Conservation (phyloP, 148 eudicot species). For the Agrostemma githago region DNA sequence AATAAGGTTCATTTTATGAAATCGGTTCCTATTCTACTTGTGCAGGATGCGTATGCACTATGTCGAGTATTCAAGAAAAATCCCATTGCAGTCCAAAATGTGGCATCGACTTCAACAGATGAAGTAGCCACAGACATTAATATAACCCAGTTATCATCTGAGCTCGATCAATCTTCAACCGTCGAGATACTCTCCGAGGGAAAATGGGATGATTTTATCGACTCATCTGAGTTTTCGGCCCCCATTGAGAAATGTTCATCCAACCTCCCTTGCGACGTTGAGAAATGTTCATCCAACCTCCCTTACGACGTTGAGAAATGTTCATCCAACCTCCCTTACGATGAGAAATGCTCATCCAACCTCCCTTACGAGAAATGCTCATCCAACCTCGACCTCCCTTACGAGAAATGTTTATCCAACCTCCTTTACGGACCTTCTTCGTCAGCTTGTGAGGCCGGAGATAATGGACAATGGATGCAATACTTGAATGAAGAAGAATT, state of each 20-base stretch:
- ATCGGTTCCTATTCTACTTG: not conserved
- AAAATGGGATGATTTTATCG: slow-evolving; percentile 52
- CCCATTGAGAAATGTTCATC: slow-evolving; percentile 40
- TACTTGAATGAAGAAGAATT: slow-evolving; percentile 67
- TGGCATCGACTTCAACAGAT: slow-evolving; percentile 24
- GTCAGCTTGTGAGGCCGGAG: slow-evolving; percentile 30
- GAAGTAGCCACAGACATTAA: slow-evolving; percentile 21
- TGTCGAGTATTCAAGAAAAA: slow-evolving; percentile 65
- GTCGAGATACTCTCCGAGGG: slow-evolving; percentile 58
- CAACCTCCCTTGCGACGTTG: not conserved
- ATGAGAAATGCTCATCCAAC: too few species aligned
- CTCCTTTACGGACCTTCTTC: slow-evolving; percentile 21
- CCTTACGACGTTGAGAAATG: too few species aligned
- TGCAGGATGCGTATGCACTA: slow-evolving; percentile 60
- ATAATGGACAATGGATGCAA: slow-evolving; percentile 67
- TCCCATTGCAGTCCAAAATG: slow-evolving; percentile 13
- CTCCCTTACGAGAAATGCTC: too few species aligned
- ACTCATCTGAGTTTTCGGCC: slow-evolving; percentile 35
- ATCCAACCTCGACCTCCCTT: too few species aligned
- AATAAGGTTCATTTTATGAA: too few species aligned
- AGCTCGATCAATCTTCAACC: slow-evolving; percentile 59
- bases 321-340: too few species aligned
- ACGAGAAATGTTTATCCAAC: too few species aligned
- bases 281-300: too few species aligned
- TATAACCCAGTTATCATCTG: slow-evolving; percentile 37